phyloP scores from a whole-genome alignment of 106 monocot species.

The Allium fistulosum region DNA sequence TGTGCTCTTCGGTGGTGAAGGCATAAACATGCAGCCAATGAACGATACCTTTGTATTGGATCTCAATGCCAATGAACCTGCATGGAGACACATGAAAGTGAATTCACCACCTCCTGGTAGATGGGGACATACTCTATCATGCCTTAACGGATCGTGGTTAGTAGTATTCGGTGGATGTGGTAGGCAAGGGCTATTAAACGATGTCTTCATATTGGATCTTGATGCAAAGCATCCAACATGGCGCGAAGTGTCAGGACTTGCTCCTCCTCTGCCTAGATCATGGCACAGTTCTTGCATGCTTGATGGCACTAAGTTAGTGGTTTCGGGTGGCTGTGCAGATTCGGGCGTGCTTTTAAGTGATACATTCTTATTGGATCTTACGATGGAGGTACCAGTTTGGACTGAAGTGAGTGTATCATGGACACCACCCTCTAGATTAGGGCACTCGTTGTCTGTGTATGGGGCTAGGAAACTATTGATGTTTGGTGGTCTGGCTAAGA shows the following conservation, averaged over 20 bases:
- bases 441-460: constrained; percentile 81
- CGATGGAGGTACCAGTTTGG: constrained; percentile 88
- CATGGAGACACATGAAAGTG: constrained; percentile 86
- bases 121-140: constrained; percentile 90
- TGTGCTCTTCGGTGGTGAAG: constrained; percentile 94
- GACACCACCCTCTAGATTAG: constrained; percentile 89
- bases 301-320: constrained; percentile 86
- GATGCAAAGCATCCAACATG: constrained; percentile 87
- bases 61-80: constrained; percentile 72
- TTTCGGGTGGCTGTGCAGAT: constrained; percentile 95
- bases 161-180: constrained; percentile 96
- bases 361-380: constrained; percentile 80
- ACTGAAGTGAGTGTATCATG: constrained; percentile 83
- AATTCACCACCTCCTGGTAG: constrained; percentile 85
- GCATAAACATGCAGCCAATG: constrained; percentile 98
- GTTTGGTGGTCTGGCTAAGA: constrained; percentile 97
- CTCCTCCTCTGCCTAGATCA: constrained; percentile 80
- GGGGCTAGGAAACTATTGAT: constrained; percentile 76
- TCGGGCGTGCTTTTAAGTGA: constrained; percentile 94
- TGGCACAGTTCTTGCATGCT: constrained; percentile 98
- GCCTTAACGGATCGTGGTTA: constrained; percentile 86
- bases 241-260: constrained; percentile 74
- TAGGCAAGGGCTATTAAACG: constrained; percentile 78
- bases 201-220: constrained; percentile 86
- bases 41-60: constrained; percentile 96